These are phyloP conservation scores for Mayamaea pseudoterrestris DNA, from an alignment of 108 stramenopile genomes.

Conservation along the genomic window DNA sequence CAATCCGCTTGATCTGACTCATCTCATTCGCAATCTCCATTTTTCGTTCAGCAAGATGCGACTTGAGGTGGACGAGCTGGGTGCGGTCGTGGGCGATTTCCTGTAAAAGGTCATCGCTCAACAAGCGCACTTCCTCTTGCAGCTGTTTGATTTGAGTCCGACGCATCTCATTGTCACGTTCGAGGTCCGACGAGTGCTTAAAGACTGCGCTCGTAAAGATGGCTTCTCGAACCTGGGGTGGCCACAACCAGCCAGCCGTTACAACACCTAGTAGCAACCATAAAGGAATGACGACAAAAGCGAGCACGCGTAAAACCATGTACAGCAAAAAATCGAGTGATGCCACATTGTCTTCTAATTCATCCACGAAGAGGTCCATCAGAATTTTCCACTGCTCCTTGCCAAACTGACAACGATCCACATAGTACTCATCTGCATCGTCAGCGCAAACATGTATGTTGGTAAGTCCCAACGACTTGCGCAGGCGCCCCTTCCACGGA, in stretches of 20 bases:
- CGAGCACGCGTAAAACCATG: constrained; percentile 25
- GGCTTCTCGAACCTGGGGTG: constrained; percentile 57
- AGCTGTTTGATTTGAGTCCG: constrained; percentile 31
- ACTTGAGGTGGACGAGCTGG: constrained; percentile 36
- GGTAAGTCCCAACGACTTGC: constrained; percentile 8
- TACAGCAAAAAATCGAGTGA: constrained; percentile 27
- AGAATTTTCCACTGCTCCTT: constrained; percentile 33
- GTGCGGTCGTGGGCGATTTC: constrained; percentile 33
- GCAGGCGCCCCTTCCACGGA: constrained; percentile 21
- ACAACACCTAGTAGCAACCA: constrained; percentile 57
- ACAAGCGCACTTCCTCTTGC: constrained; percentile 17
- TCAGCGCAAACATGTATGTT: too few species aligned
- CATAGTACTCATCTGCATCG: constrained; percentile 1
- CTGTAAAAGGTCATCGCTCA: constrained; percentile 25
- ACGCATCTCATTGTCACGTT: constrained; percentile 29
- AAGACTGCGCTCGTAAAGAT: constrained; percentile 29
- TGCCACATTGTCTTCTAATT: constrained; percentile 23
- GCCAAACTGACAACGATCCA: constrained; percentile 14
- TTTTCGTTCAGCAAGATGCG: constrained; percentile 30
- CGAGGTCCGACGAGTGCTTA: constrained; percentile 34
- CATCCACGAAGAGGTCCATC: constrained; percentile 44
- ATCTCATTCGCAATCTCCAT: constrained; percentile 47
- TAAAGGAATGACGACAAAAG: constrained; percentile 40
- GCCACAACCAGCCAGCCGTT: constrained; percentile 68
- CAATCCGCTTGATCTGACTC: constrained; percentile 44